Conservation (phyloP, 2,329 filamentous ascomycete genomes). For the Xylariaceae sp. region DNA sequence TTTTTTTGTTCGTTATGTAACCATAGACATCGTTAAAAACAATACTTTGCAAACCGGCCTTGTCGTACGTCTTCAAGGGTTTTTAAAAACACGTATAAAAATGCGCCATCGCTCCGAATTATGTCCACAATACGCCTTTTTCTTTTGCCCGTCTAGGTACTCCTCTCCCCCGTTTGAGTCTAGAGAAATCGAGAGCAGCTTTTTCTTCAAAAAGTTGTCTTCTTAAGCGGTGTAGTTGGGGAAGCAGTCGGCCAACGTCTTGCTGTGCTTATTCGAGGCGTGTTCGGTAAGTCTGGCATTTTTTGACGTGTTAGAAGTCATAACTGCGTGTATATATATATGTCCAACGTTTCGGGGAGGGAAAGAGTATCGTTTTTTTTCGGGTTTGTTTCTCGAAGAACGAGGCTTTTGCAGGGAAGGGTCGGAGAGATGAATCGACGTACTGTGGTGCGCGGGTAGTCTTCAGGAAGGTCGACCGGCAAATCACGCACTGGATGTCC, state of each 20-base stretch:
- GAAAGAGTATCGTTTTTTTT: neutral
- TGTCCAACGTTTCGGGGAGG: too few species aligned
- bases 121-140: neutral
- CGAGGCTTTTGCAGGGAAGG: too few species aligned
- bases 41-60: constrained; percentile 2
- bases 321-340: too few species aligned
- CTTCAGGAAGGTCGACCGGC: constrained; percentile 74
- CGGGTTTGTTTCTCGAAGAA: too few species aligned
- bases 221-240: constrained; percentile 37
- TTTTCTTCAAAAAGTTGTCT: too few species aligned
- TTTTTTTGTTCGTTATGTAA: constrained; percentile 8
- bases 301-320: too few species aligned
- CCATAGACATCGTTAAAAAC: constrained; percentile 5
- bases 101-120: constrained; percentile 17
- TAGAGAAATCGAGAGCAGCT: too few species aligned
- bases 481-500: constrained; percentile 70
- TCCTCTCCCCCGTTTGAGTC: too few species aligned
- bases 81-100: constrained; percentile 14
- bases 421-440: too few species aligned
- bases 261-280: constrained; percentile 71
- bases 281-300: constrained; percentile 64
- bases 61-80: constrained; percentile 12
- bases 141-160: constrained; percentile 5
- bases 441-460: constrained; percentile 69
- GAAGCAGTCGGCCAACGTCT: constrained; percentile 67